phyloP scores from a whole-genome alignment of 75 land plant genomes.

The Adiantum capillusveneris region DNA sequence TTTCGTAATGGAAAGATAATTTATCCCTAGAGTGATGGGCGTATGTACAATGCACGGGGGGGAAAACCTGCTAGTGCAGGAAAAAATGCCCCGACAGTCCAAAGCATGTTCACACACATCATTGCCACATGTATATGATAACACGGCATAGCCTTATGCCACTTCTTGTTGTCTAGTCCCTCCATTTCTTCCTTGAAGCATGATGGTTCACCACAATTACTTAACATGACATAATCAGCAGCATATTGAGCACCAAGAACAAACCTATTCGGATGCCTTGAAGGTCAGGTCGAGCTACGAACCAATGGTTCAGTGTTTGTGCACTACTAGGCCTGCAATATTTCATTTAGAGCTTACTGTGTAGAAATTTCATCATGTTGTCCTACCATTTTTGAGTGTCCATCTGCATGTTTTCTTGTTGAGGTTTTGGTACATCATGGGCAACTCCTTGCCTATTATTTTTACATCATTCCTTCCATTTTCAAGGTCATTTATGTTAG shows the following conservation, averaged over 20 bases:
- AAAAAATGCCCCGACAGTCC: too few species aligned
- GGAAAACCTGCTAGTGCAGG: too few species aligned
- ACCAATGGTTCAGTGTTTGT: background rate
- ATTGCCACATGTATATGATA: too few species aligned
- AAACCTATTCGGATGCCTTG: background rate
- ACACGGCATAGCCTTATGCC: slow-evolving; percentile 3
- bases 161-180: background rate
- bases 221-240: slow-evolving; percentile 4
- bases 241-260: background rate
- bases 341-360: background rate
- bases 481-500: background rate
- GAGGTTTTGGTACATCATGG: too few species aligned
- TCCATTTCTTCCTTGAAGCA: slow-evolving; percentile 4
- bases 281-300: background rate
- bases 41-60: too few species aligned
- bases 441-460: background rate
- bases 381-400: background rate
- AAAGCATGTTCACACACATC: too few species aligned
- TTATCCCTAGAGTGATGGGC: too few species aligned
- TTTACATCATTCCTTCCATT: background rate
- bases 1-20: too few species aligned
- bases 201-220: background rate
- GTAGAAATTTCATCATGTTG: background rate
- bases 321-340: too few species aligned
- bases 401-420: too few species aligned